Evolutionary conservation across 2,329 filamentous ascomycete species (phyloP), one percentile per base, ranked within the genome.

Genomic region (Nakataea oryzae): DNA sequence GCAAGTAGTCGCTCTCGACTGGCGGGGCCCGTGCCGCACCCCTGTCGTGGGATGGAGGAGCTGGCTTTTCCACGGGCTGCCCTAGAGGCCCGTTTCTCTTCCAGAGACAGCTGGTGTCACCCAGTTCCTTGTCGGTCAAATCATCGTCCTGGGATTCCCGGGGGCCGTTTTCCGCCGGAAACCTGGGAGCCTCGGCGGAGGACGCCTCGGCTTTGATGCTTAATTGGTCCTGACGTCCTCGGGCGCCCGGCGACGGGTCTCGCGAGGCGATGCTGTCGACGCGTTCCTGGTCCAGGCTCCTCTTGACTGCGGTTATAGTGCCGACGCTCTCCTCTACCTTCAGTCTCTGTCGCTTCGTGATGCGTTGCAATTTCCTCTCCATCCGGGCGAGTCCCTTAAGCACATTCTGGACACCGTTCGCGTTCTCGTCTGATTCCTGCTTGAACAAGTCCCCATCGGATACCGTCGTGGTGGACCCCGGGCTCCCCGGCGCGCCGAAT

Each of bases 1-100:
- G 93, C 26, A 97, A 79, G 69, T 87, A 90, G 66, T 84, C 84
- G 70, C 91, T 96, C 69, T 97, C 89, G 21, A 96, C 86, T 0
- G 92, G 85, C 8, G 91, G 91, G 14, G 88, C 83, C 62, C 91
- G 79, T 11, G 81, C 79, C 3, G 77, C 75, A 1, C 74, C 75
- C n/a, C 59, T 41, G 17, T 54, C 59, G 11, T 14, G n/a, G 11
- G 54, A 47, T 5, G 7, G n/a, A 24, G 21, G 34, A n/a, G 58
- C 50, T 24, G 24, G 32, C 6, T 59, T 41, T 54, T 9, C 75
- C 3, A 41, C 17, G 3, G 12, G 13, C 2, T 2, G 71, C 13
- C 77, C 73, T 0, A 67, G 63, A 1, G 61, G 8, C 60, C 0
- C 72, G 71, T 0, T 61, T 58, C 3, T 26, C 63, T 11, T 61